A percentile compares a stretch with the other conserved stretches of the same genome.
Conservation (phyloP, 805 yeast species). For the Schwanniomyces pseudopolymorphus region DNA sequence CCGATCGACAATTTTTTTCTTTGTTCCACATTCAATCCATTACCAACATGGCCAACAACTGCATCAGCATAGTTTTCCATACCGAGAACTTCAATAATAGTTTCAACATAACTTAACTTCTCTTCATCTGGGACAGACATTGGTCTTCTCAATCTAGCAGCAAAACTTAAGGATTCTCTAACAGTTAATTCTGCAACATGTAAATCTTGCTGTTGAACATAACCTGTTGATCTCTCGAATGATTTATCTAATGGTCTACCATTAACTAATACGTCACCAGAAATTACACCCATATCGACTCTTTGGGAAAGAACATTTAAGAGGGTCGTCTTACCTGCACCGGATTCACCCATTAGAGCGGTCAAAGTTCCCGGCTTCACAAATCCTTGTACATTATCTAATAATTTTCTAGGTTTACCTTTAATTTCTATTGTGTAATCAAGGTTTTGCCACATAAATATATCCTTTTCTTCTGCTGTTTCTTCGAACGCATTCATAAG, state of each 20-base stretch:
- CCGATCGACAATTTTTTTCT: conserved; percentile 18
- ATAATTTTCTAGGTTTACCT: conserved; percentile 46
- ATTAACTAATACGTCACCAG: conserved; percentile 37
- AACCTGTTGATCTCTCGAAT: conserved; percentile 34
- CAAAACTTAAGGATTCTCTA: conserved; percentile 25
- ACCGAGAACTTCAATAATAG: conserved; percentile 23
- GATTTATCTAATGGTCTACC: conserved; percentile 23
- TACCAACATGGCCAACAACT: conserved; percentile 13
- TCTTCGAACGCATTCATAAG: conserved; percentile 8
- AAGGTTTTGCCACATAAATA: conserved; percentile 78
- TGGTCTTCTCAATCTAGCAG: conserved; percentile 29
- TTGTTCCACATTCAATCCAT: conserved; percentile 20
- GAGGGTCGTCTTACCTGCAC: conserved; percentile 47
- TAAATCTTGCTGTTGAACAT: conserved; percentile 34
- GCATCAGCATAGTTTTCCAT: conserved; percentile 20
- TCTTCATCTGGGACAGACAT: conserved; percentile 16
- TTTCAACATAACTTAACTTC: conserved; percentile 25
- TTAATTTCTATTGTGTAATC: conserved; percentile 58
- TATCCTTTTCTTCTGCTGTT: conserved; percentile 20
- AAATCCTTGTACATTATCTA: conserved; percentile 74
- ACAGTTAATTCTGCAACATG: conserved; percentile 32
- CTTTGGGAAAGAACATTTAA: conserved; percentile 37
- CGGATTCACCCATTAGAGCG: conserved; percentile 62
- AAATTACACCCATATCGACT: conserved; percentile 21
- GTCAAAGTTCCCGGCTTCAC: conserved; percentile 81